Base-by-base conservation (phyloP, 2,329 filamentous ascomycete species). In the Microsporum canis region DNA sequence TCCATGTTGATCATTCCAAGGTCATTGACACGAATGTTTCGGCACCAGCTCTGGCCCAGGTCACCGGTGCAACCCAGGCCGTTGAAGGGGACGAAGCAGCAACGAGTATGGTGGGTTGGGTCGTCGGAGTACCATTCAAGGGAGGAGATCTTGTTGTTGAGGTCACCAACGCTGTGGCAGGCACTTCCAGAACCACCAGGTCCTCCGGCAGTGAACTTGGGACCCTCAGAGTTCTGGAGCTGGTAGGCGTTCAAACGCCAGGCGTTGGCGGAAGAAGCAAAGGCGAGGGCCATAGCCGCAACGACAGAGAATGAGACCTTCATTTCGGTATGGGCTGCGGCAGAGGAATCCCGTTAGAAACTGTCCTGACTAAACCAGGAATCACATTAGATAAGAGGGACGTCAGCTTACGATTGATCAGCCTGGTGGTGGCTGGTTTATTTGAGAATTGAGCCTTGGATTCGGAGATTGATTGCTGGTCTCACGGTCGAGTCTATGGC, bases 61-160 rank as follows among this genome's bases (percentile, higher is more conserved):
- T 7, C 31, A 23, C 23, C 36, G n/a, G 14, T 39, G 36, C 56
- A 58, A 14, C 34, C 34, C 7, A 58, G 34, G n/a, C 56, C 56
- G n/a, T 58, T 58, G 56, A 43, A 39, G 2, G 56, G 56, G n/a
- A 36, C 31, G 2, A 58, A 39, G 56, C 56, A 58, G 27, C 56
- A 58, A 34, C 56, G 56, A 5, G 56, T 58, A 6, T 33, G 6
- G 56, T 58, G 56, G 3, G 34, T 31, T 38, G 34, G 23, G 23
- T 58, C 39, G 36, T 58, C 56, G 3, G 56, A 58, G 34, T 39
- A 41, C 56, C 56, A 58, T 43, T 43, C 39, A 10, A 58, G 34
- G 14, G 56, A 58, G 7, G 56, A 58, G 8, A 58, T 41, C 14
- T 58, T 58, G 56, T 58, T 58, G 56, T 58, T 58, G 17, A 58